phyloP scores from a whole-genome alignment of 805 yeast species.

The Spathaspora passalidarum region DNA sequence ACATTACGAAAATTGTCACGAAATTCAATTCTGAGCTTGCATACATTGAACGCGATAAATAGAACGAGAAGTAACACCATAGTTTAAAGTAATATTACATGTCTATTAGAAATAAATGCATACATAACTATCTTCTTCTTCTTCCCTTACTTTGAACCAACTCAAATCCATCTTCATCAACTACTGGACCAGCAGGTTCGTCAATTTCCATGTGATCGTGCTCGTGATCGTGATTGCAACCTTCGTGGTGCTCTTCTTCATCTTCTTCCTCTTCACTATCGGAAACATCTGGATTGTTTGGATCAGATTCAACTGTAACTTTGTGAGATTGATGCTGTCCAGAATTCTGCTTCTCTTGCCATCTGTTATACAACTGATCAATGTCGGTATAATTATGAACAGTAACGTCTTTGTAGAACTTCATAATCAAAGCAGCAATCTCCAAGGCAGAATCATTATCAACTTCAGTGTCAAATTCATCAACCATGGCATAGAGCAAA shows the following conservation, averaged over 20 bases:
- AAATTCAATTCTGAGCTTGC: slow-evolving; percentile 35
- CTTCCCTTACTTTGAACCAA: slow-evolving; percentile 69
- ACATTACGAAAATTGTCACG: slow-evolving; percentile 9
- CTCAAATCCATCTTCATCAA: slow-evolving; percentile 95
- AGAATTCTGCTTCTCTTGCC: slow-evolving; percentile 50
- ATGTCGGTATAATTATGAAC: slow-evolving; percentile 51
- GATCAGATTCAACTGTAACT: slow-evolving; percentile 52
- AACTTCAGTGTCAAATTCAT: slow-evolving; percentile 85
- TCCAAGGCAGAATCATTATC: slow-evolving; percentile 86
- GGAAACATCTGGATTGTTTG: slow-evolving; percentile 57
- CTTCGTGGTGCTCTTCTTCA: slow-evolving; percentile 36
- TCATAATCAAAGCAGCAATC: slow-evolving; percentile 64
- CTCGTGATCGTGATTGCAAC: slow-evolving; percentile 17
- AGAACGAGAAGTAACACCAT: slow-evolving; percentile 30
- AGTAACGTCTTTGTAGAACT: slow-evolving; percentile 63
- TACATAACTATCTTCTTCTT: slow-evolving; percentile 21
- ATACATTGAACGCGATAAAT: slow-evolving; percentile 39
- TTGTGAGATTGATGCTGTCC: slow-evolving; percentile 16
- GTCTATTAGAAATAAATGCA: background rate
- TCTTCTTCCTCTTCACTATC: slow-evolving; percentile 47
- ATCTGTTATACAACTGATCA: slow-evolving; percentile 57
- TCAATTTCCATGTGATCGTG: slow-evolving; percentile 34
- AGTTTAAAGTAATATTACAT: slow-evolving; percentile 27
- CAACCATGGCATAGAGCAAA: slow-evolving; percentile 84
- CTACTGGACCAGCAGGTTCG: slow-evolving; percentile 52